Conservation (phyloP, 2,329 filamentous ascomycete species). For the Leptographium lundbergii region DNA sequence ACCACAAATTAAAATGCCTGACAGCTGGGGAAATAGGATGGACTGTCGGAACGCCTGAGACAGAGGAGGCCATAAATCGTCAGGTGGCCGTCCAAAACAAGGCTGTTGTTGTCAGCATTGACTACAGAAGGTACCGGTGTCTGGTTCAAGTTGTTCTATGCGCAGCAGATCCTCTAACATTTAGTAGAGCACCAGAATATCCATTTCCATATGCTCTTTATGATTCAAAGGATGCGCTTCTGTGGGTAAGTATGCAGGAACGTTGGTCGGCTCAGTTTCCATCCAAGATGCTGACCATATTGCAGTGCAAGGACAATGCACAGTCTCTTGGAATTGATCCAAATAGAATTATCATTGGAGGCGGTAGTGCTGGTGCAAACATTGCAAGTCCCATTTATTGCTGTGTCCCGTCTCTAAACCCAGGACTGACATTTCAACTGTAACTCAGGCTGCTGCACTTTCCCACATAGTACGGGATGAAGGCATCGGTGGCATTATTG, state of each 20-base stretch:
- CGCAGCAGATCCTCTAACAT: background rate
- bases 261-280: background rate
- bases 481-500: slow-evolving; percentile 8
- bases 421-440: background rate
- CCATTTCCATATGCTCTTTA: slow-evolving; percentile 11
- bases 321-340: slow-evolving; percentile 5
- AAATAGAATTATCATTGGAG: slow-evolving; percentile 7
- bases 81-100: background rate
- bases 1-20: background rate
- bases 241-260: slow-evolving; percentile 6
- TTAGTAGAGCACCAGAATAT: slow-evolving; percentile 8
- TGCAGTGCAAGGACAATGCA: slow-evolving; percentile 2
- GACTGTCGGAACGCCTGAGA: slow-evolving; percentile 9
- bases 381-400: background rate
- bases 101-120: slow-evolving; percentile 9
- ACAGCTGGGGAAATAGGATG: slow-evolving; percentile 1
- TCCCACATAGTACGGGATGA: slow-evolving; percentile 7
- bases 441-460: slow-evolving; percentile 5
- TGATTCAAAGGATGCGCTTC: slow-evolving; percentile 7
- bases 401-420: background rate
- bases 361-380: slow-evolving; percentile 12
- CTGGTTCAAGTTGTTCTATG: background rate
- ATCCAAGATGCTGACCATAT: background rate
- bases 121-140: slow-evolving; percentile 7
- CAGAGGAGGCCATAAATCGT: slow-evolving; percentile 9